phyloP scores from a whole-genome alignment of 352 stramenopile genomes.

The Phytophthora boehmeriae region DNA sequence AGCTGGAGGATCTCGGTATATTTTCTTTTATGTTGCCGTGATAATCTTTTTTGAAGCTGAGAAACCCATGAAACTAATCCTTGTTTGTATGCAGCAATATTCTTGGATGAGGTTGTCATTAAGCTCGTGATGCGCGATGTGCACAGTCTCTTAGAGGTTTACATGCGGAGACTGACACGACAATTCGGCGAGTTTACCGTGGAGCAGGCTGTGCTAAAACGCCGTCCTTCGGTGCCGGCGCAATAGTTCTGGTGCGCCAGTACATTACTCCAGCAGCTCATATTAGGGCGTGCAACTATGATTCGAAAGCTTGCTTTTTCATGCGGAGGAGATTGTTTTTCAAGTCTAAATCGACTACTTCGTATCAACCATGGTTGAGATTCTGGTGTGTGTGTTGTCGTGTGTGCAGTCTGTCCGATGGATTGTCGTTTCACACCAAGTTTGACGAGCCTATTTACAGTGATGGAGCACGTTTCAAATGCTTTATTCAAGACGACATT shows the following conservation, averaged over 20 bases:
- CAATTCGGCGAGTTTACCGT: constrained; percentile 70
- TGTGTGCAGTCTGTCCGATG: too few species aligned
- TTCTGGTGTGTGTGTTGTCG: too few species aligned
- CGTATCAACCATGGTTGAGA: too few species aligned
- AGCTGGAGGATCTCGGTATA: constrained; percentile 65
- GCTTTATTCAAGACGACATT: background rate
- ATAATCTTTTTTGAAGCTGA: background rate
- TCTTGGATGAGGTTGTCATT: constrained; percentile 81
- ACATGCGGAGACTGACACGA: constrained; percentile 59
- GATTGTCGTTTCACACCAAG: too few species aligned
- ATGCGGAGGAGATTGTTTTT: too few species aligned
- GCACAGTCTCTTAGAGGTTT: constrained; percentile 67
- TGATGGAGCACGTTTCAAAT: background rate
- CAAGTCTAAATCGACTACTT: too few species aligned
- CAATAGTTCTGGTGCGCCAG: constrained; percentile 4
- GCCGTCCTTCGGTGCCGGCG: constrained; percentile 33
- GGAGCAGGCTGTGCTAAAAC: constrained; percentile 48
- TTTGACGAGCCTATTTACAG: background rate
- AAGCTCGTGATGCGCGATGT: constrained; percentile 82
- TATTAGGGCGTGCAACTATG: background rate
- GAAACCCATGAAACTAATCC: background rate
- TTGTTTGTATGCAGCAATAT: constrained; percentile 47
- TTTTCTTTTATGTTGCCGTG: background rate
- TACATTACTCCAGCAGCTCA: background rate
- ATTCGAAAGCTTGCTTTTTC: background rate